These are phyloP conservation scores for Entamoeba histolytica DNA, from an alignment of 208 protist genomes.

Conservation along the genomic window DNA sequence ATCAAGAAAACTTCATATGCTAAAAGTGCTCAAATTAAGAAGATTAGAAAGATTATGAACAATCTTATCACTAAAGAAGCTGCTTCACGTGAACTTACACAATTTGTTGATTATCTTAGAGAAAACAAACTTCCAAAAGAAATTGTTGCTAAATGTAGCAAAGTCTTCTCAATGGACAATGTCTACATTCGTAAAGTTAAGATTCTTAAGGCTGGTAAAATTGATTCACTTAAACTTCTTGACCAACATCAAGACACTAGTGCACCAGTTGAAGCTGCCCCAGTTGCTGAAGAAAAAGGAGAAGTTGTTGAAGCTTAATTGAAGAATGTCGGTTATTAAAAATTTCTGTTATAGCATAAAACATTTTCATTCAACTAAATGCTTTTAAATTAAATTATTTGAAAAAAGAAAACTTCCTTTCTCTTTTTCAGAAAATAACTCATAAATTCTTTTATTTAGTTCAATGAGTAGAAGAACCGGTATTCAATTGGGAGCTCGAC, in stretches of 20 bases:
- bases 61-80: conserved; percentile 69
- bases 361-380: too few species aligned
- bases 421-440: too few species aligned
- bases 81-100: conserved; percentile 57
- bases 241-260: background rate
- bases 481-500: too few species aligned
- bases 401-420: too few species aligned
- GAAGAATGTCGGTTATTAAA: too few species aligned
- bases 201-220: conserved; percentile 77
- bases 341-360: too few species aligned
- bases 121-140: conserved; percentile 68
- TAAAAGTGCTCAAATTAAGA: conserved; percentile 67
- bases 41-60: conserved; percentile 71
- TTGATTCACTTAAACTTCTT: conserved; percentile 39
- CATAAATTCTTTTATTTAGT: too few species aligned
- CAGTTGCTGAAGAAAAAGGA: background rate
- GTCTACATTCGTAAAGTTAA: conserved; percentile 89
- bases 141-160: conserved; percentile 65
- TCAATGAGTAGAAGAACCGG: too few species aligned
- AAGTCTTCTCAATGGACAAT: conserved; percentile 83
- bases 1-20: conserved; percentile 83
- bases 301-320: background rate
- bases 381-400: too few species aligned
- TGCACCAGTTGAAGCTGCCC: background rate
- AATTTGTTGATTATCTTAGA: conserved; percentile 61